These are phyloP conservation scores for Fusarium austroafricanum DNA, from an alignment of 2,329 filamentous ascomycete species.

Conservation along the genomic window DNA sequence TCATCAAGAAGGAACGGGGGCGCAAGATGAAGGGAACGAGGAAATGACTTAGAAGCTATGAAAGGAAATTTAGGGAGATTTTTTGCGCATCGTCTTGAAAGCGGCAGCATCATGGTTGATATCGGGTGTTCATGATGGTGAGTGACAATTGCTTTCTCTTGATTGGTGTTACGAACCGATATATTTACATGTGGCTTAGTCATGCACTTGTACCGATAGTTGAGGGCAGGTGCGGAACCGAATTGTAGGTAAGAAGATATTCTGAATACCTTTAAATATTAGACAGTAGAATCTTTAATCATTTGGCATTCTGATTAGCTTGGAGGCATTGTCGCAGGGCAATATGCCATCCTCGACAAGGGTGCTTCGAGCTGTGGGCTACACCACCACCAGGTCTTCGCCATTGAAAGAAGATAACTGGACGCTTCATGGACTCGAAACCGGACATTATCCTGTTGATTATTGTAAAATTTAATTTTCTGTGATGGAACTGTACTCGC, in stretches of 20 bases:
- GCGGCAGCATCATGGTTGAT: conserved; percentile 30
- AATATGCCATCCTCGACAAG: neutral
- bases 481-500: too few species aligned
- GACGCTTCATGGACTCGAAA: too few species aligned
- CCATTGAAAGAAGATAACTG: too few species aligned
- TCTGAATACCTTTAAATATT: too few species aligned
- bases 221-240: neutral
- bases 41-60: conserved; percentile 3
- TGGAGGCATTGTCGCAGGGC: neutral
- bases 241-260: too few species aligned
- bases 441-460: too few species aligned
- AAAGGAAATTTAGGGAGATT: neutral
- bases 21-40: conserved; percentile 62
- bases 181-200: conserved; percentile 21
- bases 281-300: too few species aligned
- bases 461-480: too few species aligned
- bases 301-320: too few species aligned
- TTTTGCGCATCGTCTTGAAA: conserved; percentile 15
- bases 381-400: too few species aligned
- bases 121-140: conserved; percentile 12
- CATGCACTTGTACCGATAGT: conserved; percentile 1
- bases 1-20: conserved; percentile 78
- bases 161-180: conserved; percentile 40
- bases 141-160: conserved; percentile 37
- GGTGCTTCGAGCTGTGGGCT: too few species aligned